Evolutionary conservation across 768 basidiomycete species (phyloP).

Genomic region (Mycena epipterygia): DNA sequence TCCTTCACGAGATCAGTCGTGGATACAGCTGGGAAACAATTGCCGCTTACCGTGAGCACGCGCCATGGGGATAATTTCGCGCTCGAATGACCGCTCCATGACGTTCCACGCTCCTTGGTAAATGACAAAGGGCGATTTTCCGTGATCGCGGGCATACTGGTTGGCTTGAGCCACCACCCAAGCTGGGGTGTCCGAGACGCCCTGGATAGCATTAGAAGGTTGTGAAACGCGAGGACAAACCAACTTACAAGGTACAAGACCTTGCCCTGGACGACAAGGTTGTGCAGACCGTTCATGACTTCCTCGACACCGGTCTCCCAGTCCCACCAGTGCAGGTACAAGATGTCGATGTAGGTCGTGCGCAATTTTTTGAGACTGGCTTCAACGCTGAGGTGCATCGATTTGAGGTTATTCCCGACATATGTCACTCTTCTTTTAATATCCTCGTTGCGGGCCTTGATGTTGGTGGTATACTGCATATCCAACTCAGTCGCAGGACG

Average conservation of each 20-base stretch:
- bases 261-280: slow-evolving; percentile 58
- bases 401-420: slow-evolving; percentile 63
- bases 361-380: slow-evolving; percentile 50
- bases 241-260: slow-evolving; percentile 52
- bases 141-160: slow-evolving; percentile 57
- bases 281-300: slow-evolving; percentile 59
- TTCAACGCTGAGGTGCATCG: slow-evolving; percentile 26
- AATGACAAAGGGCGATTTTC: slow-evolving; percentile 58
- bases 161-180: slow-evolving; percentile 58
- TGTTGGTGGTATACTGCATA: slow-evolving; percentile 21
- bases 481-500: neutral
- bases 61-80: slow-evolving; percentile 59
- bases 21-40: neutral
- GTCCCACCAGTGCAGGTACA: slow-evolving; percentile 70
- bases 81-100: slow-evolving; percentile 56
- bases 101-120: slow-evolving; percentile 58
- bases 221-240: neutral
- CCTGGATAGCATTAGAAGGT: slow-evolving; percentile 17
- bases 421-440: slow-evolving; percentile 53
- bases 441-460: slow-evolving; percentile 40
- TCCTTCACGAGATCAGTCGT: slow-evolving; percentile 20
- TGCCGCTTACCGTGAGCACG: slow-evolving; percentile 10
- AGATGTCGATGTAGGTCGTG: slow-evolving; percentile 69
- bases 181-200: slow-evolving; percentile 50
- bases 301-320: slow-evolving; percentile 52